Evolutionary conservation across 306 rosid species (phyloP), one percentile per base, ranked within the genome.

Genomic region (Sphenostylis stenocarpa): DNA sequence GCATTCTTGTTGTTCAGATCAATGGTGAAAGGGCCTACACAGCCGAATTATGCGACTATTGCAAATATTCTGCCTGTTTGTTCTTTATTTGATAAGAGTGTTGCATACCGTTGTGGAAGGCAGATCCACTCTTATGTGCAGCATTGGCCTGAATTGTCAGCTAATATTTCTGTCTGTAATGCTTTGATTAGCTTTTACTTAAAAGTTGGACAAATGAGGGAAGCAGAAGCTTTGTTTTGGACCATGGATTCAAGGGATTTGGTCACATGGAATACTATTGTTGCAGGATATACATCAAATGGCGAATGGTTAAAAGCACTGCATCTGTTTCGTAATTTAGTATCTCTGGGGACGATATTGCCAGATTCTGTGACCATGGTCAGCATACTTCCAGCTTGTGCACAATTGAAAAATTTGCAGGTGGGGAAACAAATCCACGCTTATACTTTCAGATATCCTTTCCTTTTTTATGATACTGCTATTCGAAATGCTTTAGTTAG

Each of bases 231-330:
- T 39, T 68, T 92, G 83, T 92, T 94, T 77, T 58, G 81, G 83
- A 56, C 73, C 71, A 90, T 89, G 95, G 83, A 73, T 76, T 82
- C 82, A 73, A 90, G 87, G 75, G 98, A 94, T 86, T 89, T 91
- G 88, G 88, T 94, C 80, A 87, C 98, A 58, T 92, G 97, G 98
- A 94, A 94, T 85, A 83, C 95, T 74, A 65, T 92, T 60, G 89
- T 94, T 51, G 87, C 95, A 0, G 98, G 98, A 76, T 89, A 82
- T 80, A 15, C 91, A 36, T 87, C 82, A 36, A 85, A 86, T 78
- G 89, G 89, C 56, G 84, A 90, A 77, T 87, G 97, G 96, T 81
- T 86, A 73, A 89, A 89, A 87, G 91, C 97, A 48, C 66, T 94
- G 84, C 82, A 81, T 67, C 70, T 78, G 24, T 94, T 94, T 64